These are phyloP conservation scores for Plantago ovata DNA, from an alignment of 257 asterid genomes.

Conservation along the genomic window DNA sequence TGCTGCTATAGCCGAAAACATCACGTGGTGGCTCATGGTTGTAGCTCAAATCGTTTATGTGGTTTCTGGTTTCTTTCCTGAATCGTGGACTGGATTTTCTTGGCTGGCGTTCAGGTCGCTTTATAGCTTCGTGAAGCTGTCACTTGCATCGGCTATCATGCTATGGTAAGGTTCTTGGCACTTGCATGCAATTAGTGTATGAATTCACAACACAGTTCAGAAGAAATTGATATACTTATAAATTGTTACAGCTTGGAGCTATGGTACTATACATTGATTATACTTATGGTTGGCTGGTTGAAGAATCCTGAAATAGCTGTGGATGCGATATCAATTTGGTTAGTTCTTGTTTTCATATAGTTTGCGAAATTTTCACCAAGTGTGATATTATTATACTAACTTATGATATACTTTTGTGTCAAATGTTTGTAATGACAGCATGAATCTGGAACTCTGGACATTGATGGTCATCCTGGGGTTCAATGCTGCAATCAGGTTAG, in stretches of 20 bases:
- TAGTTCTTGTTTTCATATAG: constrained; percentile 12
- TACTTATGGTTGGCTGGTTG: constrained; percentile 80
- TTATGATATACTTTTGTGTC: not conserved
- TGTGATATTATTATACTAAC: not conserved
- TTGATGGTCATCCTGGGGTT: constrained; percentile 74
- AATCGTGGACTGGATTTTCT: constrained; percentile 85
- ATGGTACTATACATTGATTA: constrained; percentile 69
- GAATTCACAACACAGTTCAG: no score
- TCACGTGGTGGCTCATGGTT: constrained; percentile 83
- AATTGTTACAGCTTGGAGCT: constrained; percentile 61
- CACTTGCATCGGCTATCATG: constrained; percentile 88
- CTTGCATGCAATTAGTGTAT: not conserved
- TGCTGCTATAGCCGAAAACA: constrained; percentile 77
- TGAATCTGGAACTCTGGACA: constrained; percentile 71
- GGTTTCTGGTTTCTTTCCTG: constrained; percentile 60
- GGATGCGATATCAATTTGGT: constrained; percentile 82
- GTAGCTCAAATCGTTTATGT: constrained; percentile 68
- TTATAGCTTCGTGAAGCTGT: constrained; percentile 55
- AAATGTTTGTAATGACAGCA: constrained; percentile 33
- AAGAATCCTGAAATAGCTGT: constrained; percentile 76
- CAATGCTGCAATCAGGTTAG: constrained; percentile 85
- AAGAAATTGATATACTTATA: no score
- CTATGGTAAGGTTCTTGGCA: constrained; percentile 49
- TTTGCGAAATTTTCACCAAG: not conserved
- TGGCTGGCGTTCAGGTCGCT: constrained; percentile 55